Percentiles rank a stretch among this genome's conserved stretches.
Evolutionary conservation across 176 grass and related monocot species (phyloP).

Genomic region (Neostapfia colusana): DNA sequence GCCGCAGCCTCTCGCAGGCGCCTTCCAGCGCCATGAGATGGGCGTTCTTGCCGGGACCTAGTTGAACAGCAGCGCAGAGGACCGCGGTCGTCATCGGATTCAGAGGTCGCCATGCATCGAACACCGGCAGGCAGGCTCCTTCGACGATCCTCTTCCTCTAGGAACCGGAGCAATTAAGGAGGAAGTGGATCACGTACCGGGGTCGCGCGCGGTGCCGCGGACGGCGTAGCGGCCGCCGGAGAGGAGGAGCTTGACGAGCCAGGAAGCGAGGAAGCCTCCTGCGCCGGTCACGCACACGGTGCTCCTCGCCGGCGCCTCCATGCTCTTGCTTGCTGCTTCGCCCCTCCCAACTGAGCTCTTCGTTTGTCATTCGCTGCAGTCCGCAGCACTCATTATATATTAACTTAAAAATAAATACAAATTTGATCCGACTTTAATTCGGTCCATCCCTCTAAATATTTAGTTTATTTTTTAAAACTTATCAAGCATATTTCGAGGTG

Average conservation of each 20-base stretch:
- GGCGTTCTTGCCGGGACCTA: constrained; percentile 64
- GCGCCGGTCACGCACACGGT: constrained; percentile 83
- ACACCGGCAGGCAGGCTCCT: not conserved
- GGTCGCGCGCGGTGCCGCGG: constrained; percentile 70
- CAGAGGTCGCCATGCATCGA: not conserved
- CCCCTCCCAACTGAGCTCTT: too few relatives aligned
- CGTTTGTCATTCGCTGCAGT: too few relatives aligned
- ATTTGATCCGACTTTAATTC: too few relatives aligned
- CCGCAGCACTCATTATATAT: too few relatives aligned
- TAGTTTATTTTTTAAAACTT: too few relatives aligned
- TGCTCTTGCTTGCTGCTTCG: not conserved
- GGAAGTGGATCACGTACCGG: constrained; percentile 34
- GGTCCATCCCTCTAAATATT: too few relatives aligned
- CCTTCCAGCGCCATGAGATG: constrained; percentile 61
- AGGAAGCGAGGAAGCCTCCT: constrained; percentile 73
- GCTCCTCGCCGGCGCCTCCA: constrained; percentile 36
- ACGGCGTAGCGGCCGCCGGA: constrained; percentile 51
- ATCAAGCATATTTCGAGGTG: too few relatives aligned
- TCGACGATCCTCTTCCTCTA: not conserved
- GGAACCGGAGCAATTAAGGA: not conserved
- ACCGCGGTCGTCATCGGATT: not conserved
- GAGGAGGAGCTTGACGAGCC: constrained; percentile 76
- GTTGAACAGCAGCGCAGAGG: not conserved
- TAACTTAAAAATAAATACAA: too few relatives aligned
- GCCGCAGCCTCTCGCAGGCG: constrained; percentile 51